phyloP scores from a whole-genome alignment of 2,329 filamentous ascomycete species.

The Aureobasidium namibiae region DNA sequence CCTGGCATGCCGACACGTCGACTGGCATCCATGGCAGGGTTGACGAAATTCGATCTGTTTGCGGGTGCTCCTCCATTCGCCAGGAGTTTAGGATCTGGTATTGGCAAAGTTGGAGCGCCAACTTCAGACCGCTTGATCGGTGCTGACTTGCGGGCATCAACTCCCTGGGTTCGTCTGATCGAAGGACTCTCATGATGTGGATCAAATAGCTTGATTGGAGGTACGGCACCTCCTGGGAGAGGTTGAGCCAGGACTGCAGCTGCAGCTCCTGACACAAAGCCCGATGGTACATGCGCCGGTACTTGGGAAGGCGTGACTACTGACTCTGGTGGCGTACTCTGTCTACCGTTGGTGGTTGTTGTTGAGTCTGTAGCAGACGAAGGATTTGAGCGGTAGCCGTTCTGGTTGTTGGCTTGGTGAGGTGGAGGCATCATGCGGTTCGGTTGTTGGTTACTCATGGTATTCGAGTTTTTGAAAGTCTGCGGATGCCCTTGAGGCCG shows the following conservation, averaged over 20 bases:
- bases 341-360: conserved; percentile 19
- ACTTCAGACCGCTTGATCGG: conserved; percentile 52
- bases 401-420: conserved; percentile 15
- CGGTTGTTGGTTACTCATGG: conserved; percentile 22
- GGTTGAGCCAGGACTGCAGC: conserved; percentile 33
- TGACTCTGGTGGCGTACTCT: conserved; percentile 9
- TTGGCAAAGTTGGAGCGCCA: neutral
- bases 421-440: conserved; percentile 11
- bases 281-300: conserved; percentile 29
- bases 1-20: conserved; percentile 43
- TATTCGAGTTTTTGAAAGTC: conserved; percentile 19
- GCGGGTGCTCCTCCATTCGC: neutral
- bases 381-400: conserved; percentile 22
- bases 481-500: conserved; percentile 21
- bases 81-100: neutral
- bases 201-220: conserved; percentile 34
- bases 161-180: conserved; percentile 78
- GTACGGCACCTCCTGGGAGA: conserved; percentile 21
- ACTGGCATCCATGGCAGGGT: conserved; percentile 39
- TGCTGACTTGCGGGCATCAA: conserved; percentile 71
- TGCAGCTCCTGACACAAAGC: conserved; percentile 39
- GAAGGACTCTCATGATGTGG: conserved; percentile 55
- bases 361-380: conserved; percentile 24
- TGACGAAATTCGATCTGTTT: conserved; percentile 35
- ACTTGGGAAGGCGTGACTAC: conserved; percentile 13